Percentiles rank a stretch among this genome's conserved stretches.
Conservation (phyloP, 2,329 filamentous ascomycete species). For the Diaporthe eres region DNA sequence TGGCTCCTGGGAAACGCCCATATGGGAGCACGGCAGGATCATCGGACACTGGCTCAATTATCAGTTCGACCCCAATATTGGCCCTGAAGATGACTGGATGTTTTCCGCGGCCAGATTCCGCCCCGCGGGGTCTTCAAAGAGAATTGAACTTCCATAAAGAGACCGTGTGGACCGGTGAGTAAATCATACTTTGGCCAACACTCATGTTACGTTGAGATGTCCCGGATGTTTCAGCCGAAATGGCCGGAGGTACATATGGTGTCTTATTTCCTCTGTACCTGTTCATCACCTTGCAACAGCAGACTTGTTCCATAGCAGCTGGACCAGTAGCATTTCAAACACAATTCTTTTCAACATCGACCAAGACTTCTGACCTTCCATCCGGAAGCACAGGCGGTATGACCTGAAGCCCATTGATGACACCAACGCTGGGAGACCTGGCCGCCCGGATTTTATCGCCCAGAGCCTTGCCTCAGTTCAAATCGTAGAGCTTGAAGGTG, state of each 20-base stretch:
- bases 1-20: constrained; percentile 8
- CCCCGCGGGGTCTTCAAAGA: not conserved
- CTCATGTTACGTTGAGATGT: not conserved
- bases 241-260: not conserved
- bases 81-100: constrained; percentile 25
- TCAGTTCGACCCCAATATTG: constrained; percentile 2
- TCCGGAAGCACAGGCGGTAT: not conserved
- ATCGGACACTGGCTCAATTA: constrained; percentile 20
- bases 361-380: constrained; percentile 45
- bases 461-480: not conserved
- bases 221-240: not conserved
- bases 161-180: not conserved
- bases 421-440: not conserved
- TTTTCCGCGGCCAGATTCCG: constrained; percentile 4
- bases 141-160: not conserved
- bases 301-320: constrained; percentile 49
- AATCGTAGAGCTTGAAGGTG: not conserved
- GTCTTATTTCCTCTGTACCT: not conserved
- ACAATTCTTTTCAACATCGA: constrained; percentile 48
- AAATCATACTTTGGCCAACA: not conserved
- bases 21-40: constrained; percentile 13
- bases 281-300: not conserved
- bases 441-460: not conserved
- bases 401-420: constrained; percentile 2
- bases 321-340: constrained; percentile 47